These are phyloP conservation scores for Amylocystis lapponica DNA, from an alignment of 768 basidiomycete genomes.

Conservation along the genomic window DNA sequence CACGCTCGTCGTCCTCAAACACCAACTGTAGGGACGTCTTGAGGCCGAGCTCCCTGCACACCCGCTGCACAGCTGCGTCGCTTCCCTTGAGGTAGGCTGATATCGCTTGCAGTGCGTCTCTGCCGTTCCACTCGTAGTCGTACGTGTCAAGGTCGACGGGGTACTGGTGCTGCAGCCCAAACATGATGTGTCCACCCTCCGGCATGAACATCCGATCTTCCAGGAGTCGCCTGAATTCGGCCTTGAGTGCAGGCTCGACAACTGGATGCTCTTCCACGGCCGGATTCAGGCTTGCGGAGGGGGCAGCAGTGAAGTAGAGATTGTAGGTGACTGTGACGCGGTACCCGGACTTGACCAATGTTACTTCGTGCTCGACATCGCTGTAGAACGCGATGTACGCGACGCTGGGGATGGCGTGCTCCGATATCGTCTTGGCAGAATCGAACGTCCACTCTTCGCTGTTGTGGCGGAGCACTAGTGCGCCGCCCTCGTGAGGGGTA, in stretches of 20 bases:
- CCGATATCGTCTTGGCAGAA: conserved; percentile 23
- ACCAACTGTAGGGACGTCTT: not conserved
- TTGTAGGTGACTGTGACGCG: conserved; percentile 43
- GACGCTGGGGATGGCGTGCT: conserved; percentile 13
- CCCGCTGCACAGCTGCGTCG: conserved; percentile 5
- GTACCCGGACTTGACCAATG: conserved; percentile 33
- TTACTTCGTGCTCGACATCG: conserved; percentile 42
- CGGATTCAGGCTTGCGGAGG: conserved; percentile 34
- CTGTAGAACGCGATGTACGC: conserved; percentile 39
- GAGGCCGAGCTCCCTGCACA: not conserved
- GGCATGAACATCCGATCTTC: conserved; percentile 30
- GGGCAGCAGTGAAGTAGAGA: conserved; percentile 35
- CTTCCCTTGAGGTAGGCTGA: conserved; percentile 3
- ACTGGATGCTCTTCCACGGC: too few relatives aligned
- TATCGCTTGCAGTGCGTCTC: not conserved
- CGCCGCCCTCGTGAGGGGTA: conserved; percentile 39
- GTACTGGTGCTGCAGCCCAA: conserved; percentile 34
- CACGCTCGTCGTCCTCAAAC: too few relatives aligned
- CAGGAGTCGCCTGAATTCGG: conserved; percentile 24
- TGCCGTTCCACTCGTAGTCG: conserved; percentile 6
- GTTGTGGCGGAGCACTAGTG: conserved; percentile 27
- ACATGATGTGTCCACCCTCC: conserved; percentile 35
- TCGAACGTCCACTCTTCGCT: conserved; percentile 32
- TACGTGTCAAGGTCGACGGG: conserved; percentile 9
- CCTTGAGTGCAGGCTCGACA: conserved; percentile 4